These are phyloP conservation scores for Saitozyma sp. DNA, from an alignment of 768 basidiomycete genomes.

Conservation along the genomic window DNA sequence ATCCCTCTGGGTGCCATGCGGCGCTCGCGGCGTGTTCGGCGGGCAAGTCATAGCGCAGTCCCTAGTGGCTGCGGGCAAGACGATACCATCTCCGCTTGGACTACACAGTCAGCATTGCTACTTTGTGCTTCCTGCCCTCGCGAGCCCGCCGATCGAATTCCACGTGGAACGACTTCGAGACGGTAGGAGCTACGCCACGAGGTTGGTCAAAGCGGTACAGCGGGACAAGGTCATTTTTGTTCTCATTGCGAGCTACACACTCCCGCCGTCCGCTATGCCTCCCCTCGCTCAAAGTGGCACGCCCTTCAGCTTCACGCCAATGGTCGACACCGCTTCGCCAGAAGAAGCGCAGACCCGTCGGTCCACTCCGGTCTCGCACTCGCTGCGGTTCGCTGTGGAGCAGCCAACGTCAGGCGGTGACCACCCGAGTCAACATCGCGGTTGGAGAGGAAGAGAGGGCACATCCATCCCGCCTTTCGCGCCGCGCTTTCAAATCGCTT, in stretches of 20 bases:
- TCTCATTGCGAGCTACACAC: conserved; percentile 45
- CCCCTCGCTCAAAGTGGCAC: conserved; percentile 12
- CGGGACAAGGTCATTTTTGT: conserved; percentile 43
- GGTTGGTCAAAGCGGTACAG: conserved; percentile 49
- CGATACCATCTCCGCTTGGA: conserved; percentile 27
- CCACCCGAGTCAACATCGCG: not conserved
- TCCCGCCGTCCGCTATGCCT: conserved; percentile 27
- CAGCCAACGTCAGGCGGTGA: not conserved
- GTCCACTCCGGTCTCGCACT: conserved; percentile 17
- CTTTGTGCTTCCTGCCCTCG: conserved; percentile 44
- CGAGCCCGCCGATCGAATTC: conserved; percentile 39
- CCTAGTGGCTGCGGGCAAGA: conserved; percentile 40
- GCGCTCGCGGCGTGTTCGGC: conserved; percentile 51
- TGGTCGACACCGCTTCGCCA: conserved; percentile 1
- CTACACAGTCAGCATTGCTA: conserved; percentile 50
- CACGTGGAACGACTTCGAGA: conserved; percentile 46
- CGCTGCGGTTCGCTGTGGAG: conserved; percentile 28
- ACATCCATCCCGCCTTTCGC: conserved; percentile 9
- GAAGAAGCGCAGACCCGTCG: not conserved
- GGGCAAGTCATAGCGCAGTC: conserved; percentile 53
- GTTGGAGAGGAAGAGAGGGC: conserved; percentile 8
- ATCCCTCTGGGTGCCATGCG: conserved; percentile 40
- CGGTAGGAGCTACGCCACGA: conserved; percentile 40
- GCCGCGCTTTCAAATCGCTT: conserved; percentile 20
- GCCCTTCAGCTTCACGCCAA: conserved; percentile 11